Evolutionary conservation across 306 rosid species (phyloP), one percentile per base, ranked within the genome.

Genomic region (Ormosia semicastrata): DNA sequence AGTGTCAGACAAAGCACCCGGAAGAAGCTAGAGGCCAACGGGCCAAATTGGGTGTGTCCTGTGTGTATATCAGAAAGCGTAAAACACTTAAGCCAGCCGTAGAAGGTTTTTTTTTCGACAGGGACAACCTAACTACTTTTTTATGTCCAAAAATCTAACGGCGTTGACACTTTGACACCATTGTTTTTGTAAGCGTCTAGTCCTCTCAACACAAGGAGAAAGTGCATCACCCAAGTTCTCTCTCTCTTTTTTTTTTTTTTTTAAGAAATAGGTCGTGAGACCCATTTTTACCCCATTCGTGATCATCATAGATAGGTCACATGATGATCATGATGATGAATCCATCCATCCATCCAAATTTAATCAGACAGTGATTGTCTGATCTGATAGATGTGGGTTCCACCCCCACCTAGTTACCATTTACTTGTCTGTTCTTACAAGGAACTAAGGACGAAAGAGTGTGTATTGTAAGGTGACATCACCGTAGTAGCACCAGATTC

Each of bases 161-260:
- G 92, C 91, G 94, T 92, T 87, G 91, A 88, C 93, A 85, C 87
- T 67, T 84, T 18, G 72, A 86, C 90, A 69, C 85, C 24, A 72
- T 62, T 75, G 72, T 75, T 41, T 50, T 78, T 67, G 76, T 67
- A 29, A 78, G 34, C 29, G 81, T 65, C 56, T 52, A 37, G 82
- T 50, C 81, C 54, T 53, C n/a, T 65, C 81, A 36, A 52, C 44
- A 76, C 81, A 64, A 76, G 30, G 56, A 29, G 62, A 43, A 76
- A 29, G 86, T 32, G 33, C 65, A 75, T 76, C 81, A 54, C 63
- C 47, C 60, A 11, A 18, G 14, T 15, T 87, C 66, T 33, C n/a
- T 71, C 17, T 83, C 86, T 75, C 11, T 40, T 8, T 64, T n/a
- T 36, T 5, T 5, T 13, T 50, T 4, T 50, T 50, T 24, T 24